These are phyloP conservation scores for Poa annua DNA, from an alignment of 176 grass and related monocot genomes.

Conservation along the genomic window DNA sequence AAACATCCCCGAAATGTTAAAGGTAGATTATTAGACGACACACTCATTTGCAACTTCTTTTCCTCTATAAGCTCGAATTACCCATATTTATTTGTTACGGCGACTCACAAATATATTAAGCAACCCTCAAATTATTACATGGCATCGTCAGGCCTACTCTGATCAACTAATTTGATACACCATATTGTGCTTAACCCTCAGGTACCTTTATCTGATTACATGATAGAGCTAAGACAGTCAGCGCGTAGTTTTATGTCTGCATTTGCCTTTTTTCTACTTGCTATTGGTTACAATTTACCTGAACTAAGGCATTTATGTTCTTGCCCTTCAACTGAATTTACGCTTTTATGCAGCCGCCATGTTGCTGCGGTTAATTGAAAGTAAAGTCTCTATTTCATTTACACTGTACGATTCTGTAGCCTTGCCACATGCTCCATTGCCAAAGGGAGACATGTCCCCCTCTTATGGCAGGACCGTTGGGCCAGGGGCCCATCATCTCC, in stretches of 20 bases:
- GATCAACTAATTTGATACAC: not conserved
- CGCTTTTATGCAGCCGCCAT: slow-evolving; percentile 1
- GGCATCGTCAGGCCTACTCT: not conserved
- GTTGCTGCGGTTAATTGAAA: not conserved
- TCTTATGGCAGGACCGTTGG: not conserved
- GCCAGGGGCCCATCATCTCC: not conserved
- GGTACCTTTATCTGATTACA: slow-evolving; percentile 14
- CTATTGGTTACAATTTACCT: not conserved
- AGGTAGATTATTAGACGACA: slow-evolving; percentile 9
- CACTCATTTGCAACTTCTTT: not conserved
- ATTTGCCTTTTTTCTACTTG: slow-evolving; percentile 13
- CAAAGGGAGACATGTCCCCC: not conserved
- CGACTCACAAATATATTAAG: not conserved
- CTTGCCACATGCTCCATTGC: not conserved
- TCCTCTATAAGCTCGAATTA: not conserved
- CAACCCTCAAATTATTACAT: not conserved
- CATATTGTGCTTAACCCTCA: slow-evolving; percentile 18
- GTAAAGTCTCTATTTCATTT: slow-evolving; percentile 9
- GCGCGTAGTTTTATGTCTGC: slow-evolving; percentile 3
- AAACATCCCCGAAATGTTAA: not conserved
- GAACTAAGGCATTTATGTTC: slow-evolving; percentile 6
- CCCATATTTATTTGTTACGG: not conserved
- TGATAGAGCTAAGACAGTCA: not conserved
- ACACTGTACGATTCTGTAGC: slow-evolving; percentile 4
- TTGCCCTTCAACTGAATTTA: slow-evolving; percentile 6